Evolutionary conservation across 805 yeast species (phyloP).

Genomic region (Hanseniaspora mollemarum): DNA sequence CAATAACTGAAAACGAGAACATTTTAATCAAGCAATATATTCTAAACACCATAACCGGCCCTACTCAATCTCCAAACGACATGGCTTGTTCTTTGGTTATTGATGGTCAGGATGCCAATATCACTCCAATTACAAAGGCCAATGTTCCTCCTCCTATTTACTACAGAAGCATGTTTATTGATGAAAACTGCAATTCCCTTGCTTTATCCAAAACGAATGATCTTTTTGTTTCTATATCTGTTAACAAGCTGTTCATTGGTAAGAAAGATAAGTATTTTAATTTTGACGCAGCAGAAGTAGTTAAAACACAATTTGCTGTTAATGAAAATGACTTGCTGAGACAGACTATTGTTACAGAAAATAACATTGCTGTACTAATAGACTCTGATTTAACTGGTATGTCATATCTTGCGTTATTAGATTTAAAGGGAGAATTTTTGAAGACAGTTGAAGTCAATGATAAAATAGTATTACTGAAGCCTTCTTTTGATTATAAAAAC

Average conservation of each 20-base stretch:
- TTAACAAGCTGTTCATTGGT: conserved; percentile 38
- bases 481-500: conserved; percentile 41
- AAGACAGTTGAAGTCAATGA: conserved; percentile 36
- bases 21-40: conserved; percentile 61
- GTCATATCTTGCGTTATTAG: conserved; percentile 34
- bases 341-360: conserved; percentile 49
- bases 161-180: conserved; percentile 50
- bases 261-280: conserved; percentile 26
- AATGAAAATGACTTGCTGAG: conserved; percentile 40
- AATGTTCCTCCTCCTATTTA: conserved; percentile 93
- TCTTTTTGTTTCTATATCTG: conserved; percentile 46
- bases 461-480: conserved; percentile 46
- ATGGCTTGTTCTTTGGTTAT: conserved; percentile 68
- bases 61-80: conserved; percentile 54
- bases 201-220: conserved; percentile 54
- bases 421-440: conserved; percentile 11
- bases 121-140: conserved; percentile 76
- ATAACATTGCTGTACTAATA: conserved; percentile 44
- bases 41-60: conserved; percentile 52
- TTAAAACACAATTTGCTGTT: conserved; percentile 18
- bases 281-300: conserved; percentile 15
- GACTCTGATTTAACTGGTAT: conserved; percentile 46
- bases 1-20: conserved; percentile 39
- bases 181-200: conserved; percentile 47
- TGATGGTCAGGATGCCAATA: conserved; percentile 58